Conservation (phyloP, 371 early-diverging fungal species). For the Amoeboaphelidium protococcarum region DNA sequence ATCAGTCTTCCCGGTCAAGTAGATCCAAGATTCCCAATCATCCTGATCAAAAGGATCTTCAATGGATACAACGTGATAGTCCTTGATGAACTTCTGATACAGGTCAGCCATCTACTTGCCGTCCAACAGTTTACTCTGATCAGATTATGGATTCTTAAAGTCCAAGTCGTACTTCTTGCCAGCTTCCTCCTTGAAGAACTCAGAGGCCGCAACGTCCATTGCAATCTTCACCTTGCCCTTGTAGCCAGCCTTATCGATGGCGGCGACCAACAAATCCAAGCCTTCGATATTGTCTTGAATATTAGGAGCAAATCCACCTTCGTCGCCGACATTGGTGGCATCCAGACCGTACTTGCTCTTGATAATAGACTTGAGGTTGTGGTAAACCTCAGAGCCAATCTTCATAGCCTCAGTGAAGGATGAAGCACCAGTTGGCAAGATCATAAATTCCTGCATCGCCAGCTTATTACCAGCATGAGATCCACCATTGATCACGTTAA, state of each 20-base stretch:
- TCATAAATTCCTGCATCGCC: constrained; percentile 99
- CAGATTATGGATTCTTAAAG: constrained; percentile 78
- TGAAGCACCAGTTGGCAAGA: constrained; percentile 78
- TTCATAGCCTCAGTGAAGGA: constrained; percentile 88
- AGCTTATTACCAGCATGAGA: constrained; percentile 97
- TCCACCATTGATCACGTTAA: constrained; percentile 99
- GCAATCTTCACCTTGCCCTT: constrained; percentile 83
- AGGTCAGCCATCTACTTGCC: constrained; percentile 54
- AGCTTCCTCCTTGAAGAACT: constrained; percentile 69
- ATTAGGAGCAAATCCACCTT: constrained; percentile 99
- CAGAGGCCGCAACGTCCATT: constrained; percentile 94
- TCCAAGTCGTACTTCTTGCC: constrained; percentile 77
- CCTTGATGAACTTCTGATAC: constrained; percentile 51
- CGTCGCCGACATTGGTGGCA: constrained; percentile 96
- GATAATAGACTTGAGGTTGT: constrained; percentile 74
- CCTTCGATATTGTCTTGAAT: constrained; percentile 89
- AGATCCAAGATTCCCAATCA: constrained; percentile 80
- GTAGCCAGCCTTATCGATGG: constrained; percentile 79
- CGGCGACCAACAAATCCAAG: constrained; percentile 63
- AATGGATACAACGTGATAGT: constrained; percentile 86
- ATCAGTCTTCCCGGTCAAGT: constrained; percentile 30
- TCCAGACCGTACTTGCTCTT: constrained; percentile 93
- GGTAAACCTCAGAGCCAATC: constrained; percentile 91
- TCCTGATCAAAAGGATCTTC: constrained; percentile 99
- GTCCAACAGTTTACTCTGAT: constrained; percentile 35